These are phyloP conservation scores for Penicillium occitanis DNA, from an alignment of 2,329 filamentous ascomycete genomes.

Conservation along the genomic window DNA sequence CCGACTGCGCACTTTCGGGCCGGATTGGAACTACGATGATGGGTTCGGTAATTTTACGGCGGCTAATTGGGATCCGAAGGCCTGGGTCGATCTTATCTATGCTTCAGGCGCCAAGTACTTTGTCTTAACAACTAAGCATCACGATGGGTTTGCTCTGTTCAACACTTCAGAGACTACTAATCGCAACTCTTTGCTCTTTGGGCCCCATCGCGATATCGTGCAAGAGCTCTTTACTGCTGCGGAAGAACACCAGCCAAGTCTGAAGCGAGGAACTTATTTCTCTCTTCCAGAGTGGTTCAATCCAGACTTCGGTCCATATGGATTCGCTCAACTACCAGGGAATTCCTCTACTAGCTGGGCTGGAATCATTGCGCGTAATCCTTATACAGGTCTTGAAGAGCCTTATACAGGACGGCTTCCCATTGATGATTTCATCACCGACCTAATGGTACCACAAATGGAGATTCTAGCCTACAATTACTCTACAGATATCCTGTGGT, in stretches of 20 bases:
- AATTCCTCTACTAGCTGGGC: constrained; percentile 27
- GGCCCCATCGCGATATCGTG: constrained; percentile 44
- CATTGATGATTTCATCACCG: constrained; percentile 42
- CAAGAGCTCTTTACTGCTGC: constrained; percentile 48
- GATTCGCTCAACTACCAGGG: constrained; percentile 39
- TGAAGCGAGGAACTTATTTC: constrained; percentile 49
- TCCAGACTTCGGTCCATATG: constrained; percentile 44
- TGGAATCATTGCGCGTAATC: constrained; percentile 46
- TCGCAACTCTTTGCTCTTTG: constrained; percentile 42
- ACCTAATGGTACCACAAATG: constrained; percentile 49
- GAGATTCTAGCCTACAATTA: constrained; percentile 43
- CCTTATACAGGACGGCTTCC: constrained; percentile 49
- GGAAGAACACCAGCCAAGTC: constrained; percentile 43
- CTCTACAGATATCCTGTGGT: constrained; percentile 50
- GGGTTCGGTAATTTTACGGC: constrained; percentile 57
- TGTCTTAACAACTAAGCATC: constrained; percentile 48
- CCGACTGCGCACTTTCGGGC: constrained; percentile 53
- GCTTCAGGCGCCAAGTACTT: constrained; percentile 54
- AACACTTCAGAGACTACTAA: constrained; percentile 44
- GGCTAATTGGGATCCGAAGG: constrained; percentile 51
- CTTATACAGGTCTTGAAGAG: constrained; percentile 44
- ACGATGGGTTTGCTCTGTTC: constrained; percentile 51
- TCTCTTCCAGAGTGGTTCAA: constrained; percentile 51
- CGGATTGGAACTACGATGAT: constrained; percentile 56
- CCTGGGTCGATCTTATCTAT: constrained; percentile 56